These are phyloP conservation scores for Massarina eburnea DNA, from an alignment of 2,329 filamentous ascomycete genomes.

Conservation along the genomic window DNA sequence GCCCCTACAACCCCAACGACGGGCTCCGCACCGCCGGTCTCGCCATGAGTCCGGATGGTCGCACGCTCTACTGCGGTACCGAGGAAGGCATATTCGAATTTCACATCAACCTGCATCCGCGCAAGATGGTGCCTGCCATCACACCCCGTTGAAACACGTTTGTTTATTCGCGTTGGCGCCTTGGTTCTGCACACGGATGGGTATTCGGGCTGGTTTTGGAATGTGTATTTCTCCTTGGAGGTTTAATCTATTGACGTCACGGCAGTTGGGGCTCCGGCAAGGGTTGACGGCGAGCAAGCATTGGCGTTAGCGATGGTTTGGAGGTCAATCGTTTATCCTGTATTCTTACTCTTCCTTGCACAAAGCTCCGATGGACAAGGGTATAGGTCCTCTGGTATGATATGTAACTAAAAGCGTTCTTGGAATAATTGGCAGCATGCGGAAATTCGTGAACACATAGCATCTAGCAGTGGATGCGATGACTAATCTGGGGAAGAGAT, in stretches of 20 bases:
- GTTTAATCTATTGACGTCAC: conserved; percentile 8
- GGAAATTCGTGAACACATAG: too few species aligned
- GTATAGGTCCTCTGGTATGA: conserved; percentile 8
- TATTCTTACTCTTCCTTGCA: conserved; percentile 1
- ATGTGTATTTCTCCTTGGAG: conserved; percentile 7
- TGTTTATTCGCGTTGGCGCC: neutral
- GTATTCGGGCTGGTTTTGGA: conserved; percentile 1
- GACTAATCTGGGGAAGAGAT: conserved; percentile 8
- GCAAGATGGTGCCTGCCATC: conserved; percentile 54
- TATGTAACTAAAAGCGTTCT: conserved; percentile 6
- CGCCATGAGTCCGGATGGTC: conserved; percentile 52
- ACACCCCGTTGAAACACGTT: conserved; percentile 34
- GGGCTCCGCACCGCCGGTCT: conserved; percentile 51
- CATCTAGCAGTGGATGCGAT: conserved; percentile 1
- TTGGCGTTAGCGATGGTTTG: conserved; percentile 5
- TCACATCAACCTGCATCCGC: conserved; percentile 62
- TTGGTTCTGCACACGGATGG: neutral
- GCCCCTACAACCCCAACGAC: conserved; percentile 31
- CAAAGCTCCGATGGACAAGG: too few species aligned
- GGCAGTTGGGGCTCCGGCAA: conserved; percentile 10
- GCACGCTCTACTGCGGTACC: conserved; percentile 50
- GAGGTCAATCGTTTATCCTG: neutral
- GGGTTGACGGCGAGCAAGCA: conserved; percentile 6
- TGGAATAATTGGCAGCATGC: neutral
- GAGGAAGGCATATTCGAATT: conserved; percentile 78